Evolutionary conservation across 2,329 filamentous ascomycete species (phyloP), one percentile per base, ranked within the genome.

Genomic region (Phaeomoniella chlamydospora): DNA sequence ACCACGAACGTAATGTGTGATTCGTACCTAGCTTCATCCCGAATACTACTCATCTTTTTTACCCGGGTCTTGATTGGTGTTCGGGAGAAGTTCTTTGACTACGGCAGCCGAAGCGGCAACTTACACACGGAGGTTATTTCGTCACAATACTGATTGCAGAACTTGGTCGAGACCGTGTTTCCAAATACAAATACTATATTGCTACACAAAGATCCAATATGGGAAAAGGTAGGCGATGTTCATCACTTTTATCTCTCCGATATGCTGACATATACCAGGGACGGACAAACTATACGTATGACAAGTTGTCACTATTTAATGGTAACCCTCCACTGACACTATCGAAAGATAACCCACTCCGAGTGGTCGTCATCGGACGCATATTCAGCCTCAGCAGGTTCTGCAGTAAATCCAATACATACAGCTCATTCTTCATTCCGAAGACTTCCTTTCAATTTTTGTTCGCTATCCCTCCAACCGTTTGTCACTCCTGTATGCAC

Each of bases 401-500:
- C 78, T 38, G 76, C 75, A 47, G 73, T 80, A 38, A 77, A 61
- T 58, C 68, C 50, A 44, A 64, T 57, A 56, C 57, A 58, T 33
- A 59, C 64, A 2, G 59, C 59, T 15, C 72, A 74, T 44, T 70
- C 74, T 34, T 71, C 72, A 26, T 96, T 96, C 65, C 84, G 80
- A 52, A 80, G 85, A 32, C 72, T 98, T 1, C 90, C 92, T 18
- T 98, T 92, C 72, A 96, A 94, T 68, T 96, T 90, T 63, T 98
- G 90, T 72, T 85, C 90, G 42, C 78, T 93, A 29, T 93, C 84
- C 41, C 77, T 98, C 19, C 90, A 96, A 54, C 92, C 92, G 5
- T 98, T 94, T 65, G 75, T 79, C 52, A 83, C 94, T 51, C 87
- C 90, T 4, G 90, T 98, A 22, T 98, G 90, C 65, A 96, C 88